These are phyloP conservation scores for Perkinsus olseni DNA, from an alignment of 169 alveolate species.

Conservation along the genomic window DNA sequence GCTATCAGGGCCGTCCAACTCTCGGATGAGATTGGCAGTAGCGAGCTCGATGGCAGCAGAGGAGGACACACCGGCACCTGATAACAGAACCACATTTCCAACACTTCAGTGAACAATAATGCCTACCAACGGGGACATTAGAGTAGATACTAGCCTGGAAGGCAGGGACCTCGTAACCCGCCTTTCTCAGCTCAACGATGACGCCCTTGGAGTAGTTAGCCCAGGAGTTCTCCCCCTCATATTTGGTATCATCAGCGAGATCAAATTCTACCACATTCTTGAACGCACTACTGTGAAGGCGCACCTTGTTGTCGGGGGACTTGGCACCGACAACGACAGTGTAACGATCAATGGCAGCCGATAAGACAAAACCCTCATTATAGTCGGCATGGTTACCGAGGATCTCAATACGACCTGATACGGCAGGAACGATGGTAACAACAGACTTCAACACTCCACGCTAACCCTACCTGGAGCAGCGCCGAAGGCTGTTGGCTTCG, in stretches of 20 bases:
- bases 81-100: too few relatives aligned
- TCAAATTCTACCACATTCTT: background rate
- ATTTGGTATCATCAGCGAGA: background rate
- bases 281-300: background rate
- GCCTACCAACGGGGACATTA: background rate
- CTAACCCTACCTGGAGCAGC: background rate
- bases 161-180: background rate
- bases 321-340: background rate
- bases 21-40: background rate
- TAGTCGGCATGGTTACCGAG: conserved; percentile 13
- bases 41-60: conserved; percentile 10
- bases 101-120: background rate
- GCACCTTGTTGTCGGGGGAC: background rate
- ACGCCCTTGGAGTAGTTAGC: background rate
- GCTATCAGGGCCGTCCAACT: background rate
- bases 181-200: background rate
- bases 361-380: conserved; percentile 7
- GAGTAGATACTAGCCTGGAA: background rate
- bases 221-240: background rate
- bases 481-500: background rate
- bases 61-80: conserved; percentile 9
- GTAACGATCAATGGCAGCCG: conserved; percentile 5
- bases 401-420: conserved; percentile 7
- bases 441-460: background rate
- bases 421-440: background rate